phyloP scores from a whole-genome alignment of 108 stramenopile species.

The Skeletonema costatum region DNA sequence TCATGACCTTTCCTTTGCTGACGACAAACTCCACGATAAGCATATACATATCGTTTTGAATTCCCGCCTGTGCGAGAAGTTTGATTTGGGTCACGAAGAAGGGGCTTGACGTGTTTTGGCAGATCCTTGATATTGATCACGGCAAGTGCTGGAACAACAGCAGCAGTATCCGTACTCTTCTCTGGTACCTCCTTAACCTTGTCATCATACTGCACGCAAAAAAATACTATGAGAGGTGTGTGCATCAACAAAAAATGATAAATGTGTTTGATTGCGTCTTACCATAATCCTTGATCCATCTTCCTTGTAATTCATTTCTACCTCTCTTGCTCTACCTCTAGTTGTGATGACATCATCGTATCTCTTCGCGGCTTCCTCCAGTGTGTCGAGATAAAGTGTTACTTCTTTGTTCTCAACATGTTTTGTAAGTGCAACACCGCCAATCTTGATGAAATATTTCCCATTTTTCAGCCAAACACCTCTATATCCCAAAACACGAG shows the following conservation, averaged over 20 bases:
- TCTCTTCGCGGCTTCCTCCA: conserved; percentile 71
- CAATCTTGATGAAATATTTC: conserved; percentile 79
- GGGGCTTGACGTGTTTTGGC: conserved; percentile 77
- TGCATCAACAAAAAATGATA: neutral
- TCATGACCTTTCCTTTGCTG: conserved; percentile 91
- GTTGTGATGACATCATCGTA: conserved; percentile 59
- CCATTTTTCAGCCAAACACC: conserved; percentile 78
- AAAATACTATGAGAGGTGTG: neutral
- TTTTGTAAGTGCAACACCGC: conserved; percentile 34
- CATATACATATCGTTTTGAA: conserved; percentile 87
- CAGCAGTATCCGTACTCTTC: conserved; percentile 21
- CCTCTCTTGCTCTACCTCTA: conserved; percentile 19
- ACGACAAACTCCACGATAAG: conserved; percentile 88
- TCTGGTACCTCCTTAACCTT: conserved; percentile 8
- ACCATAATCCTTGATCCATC: conserved; percentile 69
- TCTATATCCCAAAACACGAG: conserved; percentile 67
- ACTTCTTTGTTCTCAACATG: conserved; percentile 1
- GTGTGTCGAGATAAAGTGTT: conserved; percentile 56
- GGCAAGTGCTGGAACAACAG: conserved; percentile 56
- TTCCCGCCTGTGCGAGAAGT: conserved; percentile 86
- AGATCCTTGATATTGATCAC: conserved; percentile 87
- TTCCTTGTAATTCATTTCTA: conserved; percentile 66
- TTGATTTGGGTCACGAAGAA: conserved; percentile 85
- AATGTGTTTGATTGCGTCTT: neutral
- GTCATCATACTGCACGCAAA: conserved; percentile 1